Base-by-base conservation (phyloP, 768 basidiomycete species). In the Leccinum fibrillosum region DNA sequence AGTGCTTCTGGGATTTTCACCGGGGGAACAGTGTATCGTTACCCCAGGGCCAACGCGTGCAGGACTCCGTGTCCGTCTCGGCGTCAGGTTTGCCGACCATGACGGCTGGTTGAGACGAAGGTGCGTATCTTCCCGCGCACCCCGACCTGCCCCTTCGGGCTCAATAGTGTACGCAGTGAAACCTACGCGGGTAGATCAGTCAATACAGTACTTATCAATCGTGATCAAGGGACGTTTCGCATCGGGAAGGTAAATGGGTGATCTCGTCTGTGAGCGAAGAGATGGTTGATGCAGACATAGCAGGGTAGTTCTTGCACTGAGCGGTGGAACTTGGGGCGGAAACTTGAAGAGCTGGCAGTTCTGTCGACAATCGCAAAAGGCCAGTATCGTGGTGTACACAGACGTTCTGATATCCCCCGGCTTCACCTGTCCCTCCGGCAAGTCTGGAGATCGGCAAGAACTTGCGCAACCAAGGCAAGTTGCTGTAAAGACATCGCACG, bases 51-150 rank as follows among this genome's bases (percentile, higher is more conserved):
- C 57, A 58, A 13, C 32, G 21, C 13, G 59, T 50, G 32, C 47
- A 51, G 11, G 39, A 44, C 45, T 47, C 21, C 7, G 0, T 28
- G 52, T 52, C 34, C n/a, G 11, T 37, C 49, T 34, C 25, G 45
- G 52, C 2, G 8, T 42, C 26, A 32, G 30, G 19, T 21, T 42
- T 23, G 23, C 32, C 51, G 6, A 53, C 32, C 32, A 17, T 56
- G 49, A 62, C 55, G 8, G 12, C 53, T 9, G 55, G 34, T 32
- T 32, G 63, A 65, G 47, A 64, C 51, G 35, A 65, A 61, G 2
- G 23, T 17, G 26, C 10, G 11, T 13, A 13, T 15, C 47, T 34
- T 61, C 15, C 51, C 35, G 3, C 37, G 28, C 13, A 60, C 39
- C 11, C 48, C 47, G 17, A 64, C 37, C 7, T 49, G 62, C 15